Percentiles rank a stretch among this genome's conserved stretches.
Conservation (phyloP, 768 basidiomycete genomes). For the Trametopsis cervina region DNA sequence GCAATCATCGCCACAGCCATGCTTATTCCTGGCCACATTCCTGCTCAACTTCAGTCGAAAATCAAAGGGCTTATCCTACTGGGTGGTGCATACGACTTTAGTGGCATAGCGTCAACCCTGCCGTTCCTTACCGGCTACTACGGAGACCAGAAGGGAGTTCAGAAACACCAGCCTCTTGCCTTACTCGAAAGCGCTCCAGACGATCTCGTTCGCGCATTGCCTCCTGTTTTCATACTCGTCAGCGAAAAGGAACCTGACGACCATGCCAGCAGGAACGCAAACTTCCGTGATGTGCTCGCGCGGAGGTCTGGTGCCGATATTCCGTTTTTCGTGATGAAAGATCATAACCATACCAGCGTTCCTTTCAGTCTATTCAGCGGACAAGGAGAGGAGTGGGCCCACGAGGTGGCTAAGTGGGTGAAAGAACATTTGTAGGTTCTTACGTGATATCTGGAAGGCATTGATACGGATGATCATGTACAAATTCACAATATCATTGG, state of each 20-base stretch:
- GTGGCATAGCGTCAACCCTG: neutral
- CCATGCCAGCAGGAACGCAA: constrained; percentile 29
- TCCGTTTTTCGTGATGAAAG: constrained; percentile 30
- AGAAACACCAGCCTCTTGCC: constrained; percentile 33
- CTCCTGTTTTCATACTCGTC: constrained; percentile 40
- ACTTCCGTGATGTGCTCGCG: constrained; percentile 34
- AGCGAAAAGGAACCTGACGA: constrained; percentile 48
- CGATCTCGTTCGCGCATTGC: constrained; percentile 32
- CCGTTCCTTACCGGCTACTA: constrained; percentile 31
- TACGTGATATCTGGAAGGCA: neutral
- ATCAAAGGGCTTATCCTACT: constrained; percentile 41
- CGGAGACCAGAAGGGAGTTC: constrained; percentile 30
- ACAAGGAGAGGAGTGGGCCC: constrained; percentile 57
- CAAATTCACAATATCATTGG: no score
- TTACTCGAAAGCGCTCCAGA: constrained; percentile 33
- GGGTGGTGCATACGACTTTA: constrained; percentile 38
- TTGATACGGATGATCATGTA: no score
- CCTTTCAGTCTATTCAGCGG: constrained; percentile 44
- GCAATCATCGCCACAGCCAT: constrained; percentile 40
- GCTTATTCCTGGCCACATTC: constrained; percentile 25
- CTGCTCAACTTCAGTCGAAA: constrained; percentile 20
- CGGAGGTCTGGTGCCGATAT: constrained; percentile 28
- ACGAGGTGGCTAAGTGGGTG: constrained; percentile 30
- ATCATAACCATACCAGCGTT: constrained; percentile 61
- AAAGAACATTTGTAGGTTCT: constrained; percentile 6